Evolutionary conservation across 2,329 filamentous ascomycete genomes (phyloP), one percentile per base, ranked within the genome.

Genomic region (Pestalotiopsis sp.): DNA sequence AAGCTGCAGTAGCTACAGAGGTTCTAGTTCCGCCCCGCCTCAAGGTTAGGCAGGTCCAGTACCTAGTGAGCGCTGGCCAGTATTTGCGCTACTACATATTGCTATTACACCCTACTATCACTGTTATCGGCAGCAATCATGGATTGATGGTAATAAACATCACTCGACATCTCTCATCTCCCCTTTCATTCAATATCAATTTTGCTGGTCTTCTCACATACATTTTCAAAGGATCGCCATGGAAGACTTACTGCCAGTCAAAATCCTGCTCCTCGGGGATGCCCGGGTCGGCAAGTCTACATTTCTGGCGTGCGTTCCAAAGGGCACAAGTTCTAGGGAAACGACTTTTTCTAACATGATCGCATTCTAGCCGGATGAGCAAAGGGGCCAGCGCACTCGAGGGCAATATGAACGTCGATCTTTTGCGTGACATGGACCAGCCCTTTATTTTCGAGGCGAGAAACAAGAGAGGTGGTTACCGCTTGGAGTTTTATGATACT

Each of bases 401-500:
- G 66, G 77, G 80, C 20, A 78, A 75, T 59, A 81, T 77, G 41
- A 80, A 81, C 6, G 82, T 88, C 38, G 79, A 80, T n/a, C 77
- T 88, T 17, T 83, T 90, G 68, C 83, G 83, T 69, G 87, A 91
- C 76, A 81, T 83, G 68, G 84, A 91, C 73, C 89, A 91, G 77
- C 89, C 89, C 0, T 90, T 87, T 73, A 77, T 87, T 52, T 89
- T 90, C 73, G 84, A 89, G 68, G 80, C 89, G 68, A 80, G 79
- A 66, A 82, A 83, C 56, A 80, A 81, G 71, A 84, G 80, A 60
- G 75, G 80, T 13, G 77, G 80, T 9, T 88, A 86, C 74, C 83
- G 86, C 31, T 82, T 91, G 71, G 86, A 89, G 74, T 89, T 90
- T 73, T 86, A 84, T 71, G 89, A 91, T 75, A 90, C 88, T 1